Evolutionary conservation across 345 rosid genomes (phyloP).

Genomic region (Lepidium sativum): DNA sequence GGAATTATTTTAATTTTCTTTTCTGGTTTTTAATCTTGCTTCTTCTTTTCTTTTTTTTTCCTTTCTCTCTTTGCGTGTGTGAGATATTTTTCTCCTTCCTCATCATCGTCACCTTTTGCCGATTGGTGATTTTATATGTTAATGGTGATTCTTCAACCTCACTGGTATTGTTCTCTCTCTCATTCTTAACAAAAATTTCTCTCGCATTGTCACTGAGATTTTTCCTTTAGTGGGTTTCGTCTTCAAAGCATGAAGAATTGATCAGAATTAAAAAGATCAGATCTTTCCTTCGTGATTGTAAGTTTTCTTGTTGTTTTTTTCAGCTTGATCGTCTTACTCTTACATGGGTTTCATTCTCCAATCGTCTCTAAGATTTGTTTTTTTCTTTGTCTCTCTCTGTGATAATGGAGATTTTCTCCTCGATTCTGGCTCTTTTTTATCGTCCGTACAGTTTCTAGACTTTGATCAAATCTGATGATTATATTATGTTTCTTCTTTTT

Average conservation of each 20-base stretch:
- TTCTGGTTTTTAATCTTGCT: constrained; percentile 14
- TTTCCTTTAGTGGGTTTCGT: constrained; percentile 4
- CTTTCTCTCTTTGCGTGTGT: constrained; percentile 28
- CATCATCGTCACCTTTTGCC: constrained; percentile 13
- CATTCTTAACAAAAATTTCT: not conserved
- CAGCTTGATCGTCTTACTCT: constrained; percentile 1
- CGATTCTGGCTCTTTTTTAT: not conserved
- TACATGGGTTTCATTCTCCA: not conserved
- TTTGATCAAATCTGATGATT: constrained; percentile 14
- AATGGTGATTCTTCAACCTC: constrained; percentile 16
- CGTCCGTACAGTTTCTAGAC: constrained; percentile 7
- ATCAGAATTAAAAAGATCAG: constrained; percentile 14
- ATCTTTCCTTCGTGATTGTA: not conserved
- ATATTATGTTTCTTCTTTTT: not conserved
- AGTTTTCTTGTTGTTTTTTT: not conserved
- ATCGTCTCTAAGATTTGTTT: not conserved
- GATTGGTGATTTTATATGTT: constrained; percentile 11
- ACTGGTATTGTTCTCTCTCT: constrained; percentile 4
- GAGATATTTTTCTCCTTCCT: constrained; percentile 9
- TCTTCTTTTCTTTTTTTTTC: not conserved
- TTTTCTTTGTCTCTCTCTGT: not conserved
- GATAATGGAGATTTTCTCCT: constrained; percentile 8
- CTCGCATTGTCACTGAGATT: constrained; percentile 8
- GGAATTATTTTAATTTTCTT: not conserved
- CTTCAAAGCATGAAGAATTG: constrained; percentile 9